Evolutionary conservation across 1,139 yeast species (phyloP).

Genomic region (Candida buenavistaensis): DNA sequence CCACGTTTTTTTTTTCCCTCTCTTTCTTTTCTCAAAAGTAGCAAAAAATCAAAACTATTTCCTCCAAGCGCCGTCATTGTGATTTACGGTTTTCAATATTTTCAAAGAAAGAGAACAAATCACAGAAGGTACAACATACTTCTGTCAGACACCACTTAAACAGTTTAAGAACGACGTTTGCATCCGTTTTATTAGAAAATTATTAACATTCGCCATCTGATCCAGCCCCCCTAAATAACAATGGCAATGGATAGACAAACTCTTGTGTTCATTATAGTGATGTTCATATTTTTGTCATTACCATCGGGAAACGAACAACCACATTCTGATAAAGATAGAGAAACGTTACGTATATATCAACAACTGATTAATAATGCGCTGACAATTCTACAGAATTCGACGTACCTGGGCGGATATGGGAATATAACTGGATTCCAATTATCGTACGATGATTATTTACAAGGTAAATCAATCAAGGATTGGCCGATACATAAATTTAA

Average conservation of each 20-base stretch:
- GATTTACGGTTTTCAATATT: too few species aligned
- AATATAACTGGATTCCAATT: constrained; percentile 72
- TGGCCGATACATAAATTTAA: constrained; percentile 57
- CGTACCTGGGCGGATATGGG: constrained; percentile 58
- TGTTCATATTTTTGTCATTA: constrained; percentile 36
- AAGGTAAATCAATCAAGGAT: constrained; percentile 43
- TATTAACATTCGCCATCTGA: too few species aligned
- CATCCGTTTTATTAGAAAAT: too few species aligned
- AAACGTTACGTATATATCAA: constrained; percentile 28
- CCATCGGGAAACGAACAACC: constrained; percentile 29
- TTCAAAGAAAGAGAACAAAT: too few species aligned
- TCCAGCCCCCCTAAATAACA: neutral
- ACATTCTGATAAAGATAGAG: constrained; percentile 28
- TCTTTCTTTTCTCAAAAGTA: too few species aligned
- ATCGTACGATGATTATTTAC: constrained; percentile 56
- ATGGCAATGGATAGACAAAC: constrained; percentile 42
- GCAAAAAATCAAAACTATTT: too few species aligned
- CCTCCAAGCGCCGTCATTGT: too few species aligned
- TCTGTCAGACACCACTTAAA: too few species aligned
- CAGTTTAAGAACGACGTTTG: too few species aligned
- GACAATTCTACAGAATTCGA: constrained; percentile 36
- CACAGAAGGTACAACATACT: too few species aligned
- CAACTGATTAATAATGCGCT: constrained; percentile 31
- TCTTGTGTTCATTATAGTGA: constrained; percentile 35
- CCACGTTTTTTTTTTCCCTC: too few species aligned